Evolutionary conservation across 495 filamentous ascomycete species (phyloP).

Genomic region (Xylaria cubensis): DNA sequence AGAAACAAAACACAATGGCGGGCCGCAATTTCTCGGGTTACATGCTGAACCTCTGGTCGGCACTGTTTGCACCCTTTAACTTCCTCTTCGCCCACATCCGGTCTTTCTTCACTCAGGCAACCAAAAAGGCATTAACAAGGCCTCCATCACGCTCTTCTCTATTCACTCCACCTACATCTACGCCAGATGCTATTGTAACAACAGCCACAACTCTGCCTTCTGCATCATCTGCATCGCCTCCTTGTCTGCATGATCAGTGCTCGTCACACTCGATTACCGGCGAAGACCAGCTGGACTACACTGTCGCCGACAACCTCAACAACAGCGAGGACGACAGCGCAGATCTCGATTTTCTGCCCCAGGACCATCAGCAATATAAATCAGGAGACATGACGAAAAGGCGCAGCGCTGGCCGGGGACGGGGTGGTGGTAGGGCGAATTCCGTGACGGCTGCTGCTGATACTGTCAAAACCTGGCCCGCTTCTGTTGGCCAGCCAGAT

Average conservation of each 20-base stretch:
- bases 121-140: background rate
- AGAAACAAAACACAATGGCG: slow-evolving; percentile 37
- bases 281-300: background rate
- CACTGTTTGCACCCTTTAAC: slow-evolving; percentile 44
- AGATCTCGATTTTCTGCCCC: slow-evolving; percentile 19
- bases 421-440: slow-evolving; percentile 29
- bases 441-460: slow-evolving; percentile 32
- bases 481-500: slow-evolving; percentile 22
- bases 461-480: slow-evolving; percentile 19
- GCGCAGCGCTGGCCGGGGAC: slow-evolving; percentile 35
- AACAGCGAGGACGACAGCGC: slow-evolving; percentile 18
- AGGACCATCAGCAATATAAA: background rate
- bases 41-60: slow-evolving; percentile 41
- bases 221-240: slow-evolving; percentile 15
- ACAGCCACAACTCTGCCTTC: slow-evolving; percentile 4
- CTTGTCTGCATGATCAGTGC: background rate
- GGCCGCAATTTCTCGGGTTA: slow-evolving; percentile 45
- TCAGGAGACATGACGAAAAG: slow-evolving; percentile 31
- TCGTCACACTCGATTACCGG: slow-evolving; percentile 18
- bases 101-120: slow-evolving; percentile 31
- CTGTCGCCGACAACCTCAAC: background rate
- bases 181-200: background rate
- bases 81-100: slow-evolving; percentile 39
- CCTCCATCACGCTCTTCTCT: slow-evolving; percentile 1
- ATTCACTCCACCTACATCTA: background rate